These are phyloP conservation scores for Aspergillus pseudotamarii DNA, from an alignment of 2,329 filamentous ascomycete genomes.

Conservation along the genomic window DNA sequence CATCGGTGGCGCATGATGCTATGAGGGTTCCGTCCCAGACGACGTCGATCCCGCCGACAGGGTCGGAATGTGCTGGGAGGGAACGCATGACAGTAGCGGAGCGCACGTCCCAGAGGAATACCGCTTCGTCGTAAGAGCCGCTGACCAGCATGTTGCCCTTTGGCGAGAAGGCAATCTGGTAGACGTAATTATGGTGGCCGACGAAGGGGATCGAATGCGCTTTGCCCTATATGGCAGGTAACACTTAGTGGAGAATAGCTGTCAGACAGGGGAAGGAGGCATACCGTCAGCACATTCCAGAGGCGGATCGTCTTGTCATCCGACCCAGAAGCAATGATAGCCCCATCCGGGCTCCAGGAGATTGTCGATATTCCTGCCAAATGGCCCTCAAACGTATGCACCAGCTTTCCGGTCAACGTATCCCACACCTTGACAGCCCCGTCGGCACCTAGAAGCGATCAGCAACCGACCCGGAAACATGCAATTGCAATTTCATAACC, in stretches of 20 bases:
- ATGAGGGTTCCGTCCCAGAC: slow-evolving; percentile 89
- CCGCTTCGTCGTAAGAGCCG: slow-evolving; percentile 94
- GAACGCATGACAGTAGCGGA: slow-evolving; percentile 86
- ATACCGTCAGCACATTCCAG: slow-evolving; percentile 70
- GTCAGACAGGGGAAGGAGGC: slow-evolving; percentile 4
- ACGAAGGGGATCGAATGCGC: slow-evolving; percentile 65
- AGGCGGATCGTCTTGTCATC: slow-evolving; percentile 96
- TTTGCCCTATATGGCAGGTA: slow-evolving; percentile 46
- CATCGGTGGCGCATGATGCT: slow-evolving; percentile 88
- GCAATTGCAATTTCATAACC: slow-evolving; percentile 24
- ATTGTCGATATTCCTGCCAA: slow-evolving; percentile 89
- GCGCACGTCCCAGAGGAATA: slow-evolving; percentile 94
- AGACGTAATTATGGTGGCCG: slow-evolving; percentile 96
- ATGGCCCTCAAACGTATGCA: slow-evolving; percentile 90
- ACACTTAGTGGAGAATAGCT: neutral
- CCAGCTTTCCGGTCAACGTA: slow-evolving; percentile 72
- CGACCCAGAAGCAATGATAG: slow-evolving; percentile 83
- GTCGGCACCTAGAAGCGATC: slow-evolving; percentile 65
- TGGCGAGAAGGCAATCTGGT: slow-evolving; percentile 91
- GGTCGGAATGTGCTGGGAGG: slow-evolving; percentile 91
- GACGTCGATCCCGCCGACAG: slow-evolving; percentile 91
- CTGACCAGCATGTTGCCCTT: slow-evolving; percentile 97
- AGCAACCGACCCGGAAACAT: slow-evolving; percentile 1
- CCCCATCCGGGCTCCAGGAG: slow-evolving; percentile 90
- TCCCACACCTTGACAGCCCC: slow-evolving; percentile 92